Conservation (phyloP, 2,329 filamentous ascomycete genomes). For the Penicillium sp. region DNA sequence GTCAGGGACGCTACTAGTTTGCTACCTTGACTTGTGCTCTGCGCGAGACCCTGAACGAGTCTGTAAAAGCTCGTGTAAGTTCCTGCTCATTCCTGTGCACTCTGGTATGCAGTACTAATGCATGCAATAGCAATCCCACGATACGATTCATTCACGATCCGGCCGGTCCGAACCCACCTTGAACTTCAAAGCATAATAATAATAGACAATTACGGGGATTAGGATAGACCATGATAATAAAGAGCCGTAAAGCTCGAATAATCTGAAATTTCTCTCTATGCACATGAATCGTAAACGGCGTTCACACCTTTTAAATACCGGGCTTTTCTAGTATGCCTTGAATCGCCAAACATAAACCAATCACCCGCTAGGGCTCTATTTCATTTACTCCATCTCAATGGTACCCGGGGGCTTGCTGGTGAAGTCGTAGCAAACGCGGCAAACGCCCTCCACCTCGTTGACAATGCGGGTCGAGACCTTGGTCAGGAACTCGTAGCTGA, state of each 20-base stretch:
- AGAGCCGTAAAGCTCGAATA: background rate
- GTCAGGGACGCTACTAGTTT: background rate
- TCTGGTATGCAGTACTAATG: background rate
- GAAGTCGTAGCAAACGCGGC: slow-evolving; percentile 64
- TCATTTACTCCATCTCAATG: slow-evolving; percentile 25
- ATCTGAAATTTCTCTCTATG: slow-evolving; percentile 8
- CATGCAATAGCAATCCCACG: background rate
- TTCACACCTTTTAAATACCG: slow-evolving; percentile 3
- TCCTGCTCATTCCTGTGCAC: background rate
- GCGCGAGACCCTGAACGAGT: background rate
- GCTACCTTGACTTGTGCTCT: background rate
- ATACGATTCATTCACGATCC: background rate
- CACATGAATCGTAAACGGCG: slow-evolving; percentile 13
- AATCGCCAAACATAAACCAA: background rate
- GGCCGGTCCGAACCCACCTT: background rate
- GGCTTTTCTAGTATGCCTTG: slow-evolving; percentile 5
- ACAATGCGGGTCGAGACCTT: slow-evolving; percentile 63
- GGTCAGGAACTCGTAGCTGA: slow-evolving; percentile 59
- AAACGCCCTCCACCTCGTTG: slow-evolving; percentile 70
- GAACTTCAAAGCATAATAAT: background rate
- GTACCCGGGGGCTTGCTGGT: slow-evolving; percentile 23
- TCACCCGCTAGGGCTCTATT: background rate
- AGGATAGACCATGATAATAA: background rate
- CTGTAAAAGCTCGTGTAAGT: background rate
- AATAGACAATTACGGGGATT: background rate